Evolutionary conservation across 2,329 filamentous ascomycete genomes (phyloP), one percentile per base, ranked within the genome.

Genomic region (Aureobasidium pullulans): DNA sequence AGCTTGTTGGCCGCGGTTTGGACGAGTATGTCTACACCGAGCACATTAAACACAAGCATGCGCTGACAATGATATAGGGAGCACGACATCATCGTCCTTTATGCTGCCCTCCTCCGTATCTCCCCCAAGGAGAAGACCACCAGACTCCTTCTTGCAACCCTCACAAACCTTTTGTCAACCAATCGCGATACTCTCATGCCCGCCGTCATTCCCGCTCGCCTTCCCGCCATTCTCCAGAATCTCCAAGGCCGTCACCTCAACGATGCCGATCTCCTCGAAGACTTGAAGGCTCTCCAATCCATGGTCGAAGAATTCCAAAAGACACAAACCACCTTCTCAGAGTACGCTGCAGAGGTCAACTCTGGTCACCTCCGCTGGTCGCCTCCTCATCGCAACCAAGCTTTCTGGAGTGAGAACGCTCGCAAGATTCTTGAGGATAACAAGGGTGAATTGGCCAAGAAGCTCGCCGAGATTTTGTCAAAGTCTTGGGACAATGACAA

Each of bases 41-140:
- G 16, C n/a, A 56, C 15, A 11, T 57, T 15, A 29, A 6, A 7
- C 29, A 40, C 43, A 67, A 71, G 64, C n/a, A 13, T 31, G 16
- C 54, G 58, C 61, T 63, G 57, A 65, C 62, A 16, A 65, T 61
- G 1, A 2, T 47, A 39, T 64, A 96, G 92, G 66, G 92, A 96
- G 74, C 90, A 96, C 75, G 92, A 97, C 69, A 87, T 97, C 65
- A 82, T 97, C 63, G 82, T 91, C 48, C 83, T 97, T 46, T 96
- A 96, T 73, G 91, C 89, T n/a, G 89, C 95, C 65, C 85, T 99
- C 39, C 81, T 99, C 59, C 88, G 91, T 58, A 80, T 96, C 43
- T 97, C 94, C 2, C 92, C 93, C 46, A 99, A 99, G 74, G 94
- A 97, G 73, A 99, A 99, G 80, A 97, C 93, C 1, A 97, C 93